phyloP scores from a whole-genome alignment of 495 filamentous ascomycete genomes.

The Annulohypoxylon nitens region DNA sequence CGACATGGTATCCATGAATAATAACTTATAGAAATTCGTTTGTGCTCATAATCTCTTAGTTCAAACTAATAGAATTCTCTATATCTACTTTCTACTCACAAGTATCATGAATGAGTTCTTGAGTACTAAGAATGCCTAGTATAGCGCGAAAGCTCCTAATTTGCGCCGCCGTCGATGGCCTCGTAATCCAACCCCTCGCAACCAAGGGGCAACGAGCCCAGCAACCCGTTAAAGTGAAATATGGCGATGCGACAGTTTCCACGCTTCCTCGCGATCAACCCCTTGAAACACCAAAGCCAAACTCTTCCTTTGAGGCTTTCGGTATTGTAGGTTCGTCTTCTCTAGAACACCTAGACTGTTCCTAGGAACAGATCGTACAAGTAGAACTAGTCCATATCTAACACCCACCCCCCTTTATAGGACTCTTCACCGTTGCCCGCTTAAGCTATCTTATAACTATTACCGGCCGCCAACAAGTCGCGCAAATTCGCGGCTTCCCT shows the following conservation, averaged over 20 bases:
- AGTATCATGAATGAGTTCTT: constrained; percentile 32
- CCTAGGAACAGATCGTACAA: constrained; percentile 7
- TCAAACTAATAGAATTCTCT: constrained; percentile 17
- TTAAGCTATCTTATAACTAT: constrained; percentile 86
- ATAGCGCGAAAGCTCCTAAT: constrained; percentile 83
- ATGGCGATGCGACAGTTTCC: constrained; percentile 72
- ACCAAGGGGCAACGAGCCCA: constrained; percentile 63
- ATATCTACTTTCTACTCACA: constrained; percentile 1
- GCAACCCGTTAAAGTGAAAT: constrained; percentile 75
- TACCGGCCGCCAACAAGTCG: constrained; percentile 86
- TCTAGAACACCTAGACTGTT: background rate
- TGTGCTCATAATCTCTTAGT: constrained; percentile 6
- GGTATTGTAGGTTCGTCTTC: constrained; percentile 82
- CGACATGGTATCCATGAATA: background rate
- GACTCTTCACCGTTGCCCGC: constrained; percentile 77
- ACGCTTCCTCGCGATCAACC: constrained; percentile 52
- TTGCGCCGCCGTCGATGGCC: constrained; percentile 86
- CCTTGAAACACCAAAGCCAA: constrained; percentile 52
- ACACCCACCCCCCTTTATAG: constrained; percentile 56
- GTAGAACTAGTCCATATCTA: constrained; percentile 6
- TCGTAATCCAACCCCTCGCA: constrained; percentile 80
- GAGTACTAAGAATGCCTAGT: constrained; percentile 71
- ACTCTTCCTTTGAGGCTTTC: constrained; percentile 76
- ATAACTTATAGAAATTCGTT: constrained; percentile 7
- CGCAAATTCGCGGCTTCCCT: constrained; percentile 82